These are phyloP conservation scores for Termitomyces titanicus DNA, from an alignment of 768 basidiomycete species.

Conservation along the genomic window DNA sequence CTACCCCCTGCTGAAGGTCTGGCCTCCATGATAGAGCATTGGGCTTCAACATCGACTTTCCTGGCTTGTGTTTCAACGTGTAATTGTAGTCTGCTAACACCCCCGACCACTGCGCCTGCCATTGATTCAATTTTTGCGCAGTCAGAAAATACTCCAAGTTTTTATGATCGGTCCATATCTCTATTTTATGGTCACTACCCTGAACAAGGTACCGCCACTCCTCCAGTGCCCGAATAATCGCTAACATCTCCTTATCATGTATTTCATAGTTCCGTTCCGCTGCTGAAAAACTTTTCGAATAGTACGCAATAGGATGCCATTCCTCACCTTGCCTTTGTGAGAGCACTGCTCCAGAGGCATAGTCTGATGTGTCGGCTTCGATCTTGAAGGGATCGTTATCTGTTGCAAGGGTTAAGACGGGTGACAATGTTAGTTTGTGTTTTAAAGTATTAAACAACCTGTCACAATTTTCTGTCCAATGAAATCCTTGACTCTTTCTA, in stretches of 20 bases:
- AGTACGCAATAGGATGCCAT: slow-evolving; percentile 3
- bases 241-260: slow-evolving; percentile 47
- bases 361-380: neutral
- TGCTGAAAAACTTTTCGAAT: neutral
- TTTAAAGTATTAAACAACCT: neutral
- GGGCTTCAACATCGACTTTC: too few relatives aligned
- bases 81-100: slow-evolving; percentile 33
- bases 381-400: neutral
- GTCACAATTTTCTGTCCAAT: neutral
- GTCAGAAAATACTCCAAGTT: slow-evolving; percentile 41
- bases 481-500: neutral
- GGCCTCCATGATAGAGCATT: slow-evolving; percentile 21
- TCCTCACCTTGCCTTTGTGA: slow-evolving; percentile 16
- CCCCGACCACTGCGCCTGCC: slow-evolving; percentile 40
- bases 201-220: slow-evolving; percentile 23
- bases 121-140: slow-evolving; percentile 30
- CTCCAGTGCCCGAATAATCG: slow-evolving; percentile 30
- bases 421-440: neutral
- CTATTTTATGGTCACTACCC: slow-evolving; percentile 17
- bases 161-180: slow-evolving; percentile 32
- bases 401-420: neutral
- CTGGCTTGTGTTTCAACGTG: too few relatives aligned
- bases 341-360: neutral
- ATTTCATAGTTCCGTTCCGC: slow-evolving; percentile 46
- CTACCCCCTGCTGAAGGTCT: slow-evolving; percentile 18